phyloP scores from a whole-genome alignment of 148 eudicot genomes.

The Euryodendron excelsum region DNA sequence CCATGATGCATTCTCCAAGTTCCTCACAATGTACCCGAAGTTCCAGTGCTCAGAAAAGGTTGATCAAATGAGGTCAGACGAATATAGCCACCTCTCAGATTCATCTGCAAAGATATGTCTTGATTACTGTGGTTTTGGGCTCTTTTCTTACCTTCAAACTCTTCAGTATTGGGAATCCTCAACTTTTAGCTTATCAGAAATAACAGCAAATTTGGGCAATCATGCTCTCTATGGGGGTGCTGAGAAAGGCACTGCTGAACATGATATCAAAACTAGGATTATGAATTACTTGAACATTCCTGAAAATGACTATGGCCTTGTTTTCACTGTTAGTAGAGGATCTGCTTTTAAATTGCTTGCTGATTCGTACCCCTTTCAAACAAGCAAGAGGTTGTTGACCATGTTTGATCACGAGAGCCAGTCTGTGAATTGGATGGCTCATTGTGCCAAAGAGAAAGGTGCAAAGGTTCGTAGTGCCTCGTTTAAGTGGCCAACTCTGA shows the following conservation, averaged over 20 bases:
- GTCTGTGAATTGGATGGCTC: slow-evolving; percentile 91
- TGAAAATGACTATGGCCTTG: slow-evolving; percentile 88
- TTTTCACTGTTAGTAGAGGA: slow-evolving; percentile 91
- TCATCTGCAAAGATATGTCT: slow-evolving; percentile 73
- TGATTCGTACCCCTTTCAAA: slow-evolving; percentile 85
- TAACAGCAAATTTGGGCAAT: slow-evolving; percentile 81
- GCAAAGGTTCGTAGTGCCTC: slow-evolving; percentile 77
- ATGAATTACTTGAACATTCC: slow-evolving; percentile 93
- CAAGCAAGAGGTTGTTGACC: slow-evolving; percentile 75
- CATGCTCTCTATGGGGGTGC: slow-evolving; percentile 90
- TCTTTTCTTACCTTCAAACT: slow-evolving; percentile 80
- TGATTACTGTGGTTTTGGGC: slow-evolving; percentile 93
- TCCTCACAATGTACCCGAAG: slow-evolving; percentile 80
- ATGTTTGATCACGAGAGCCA: slow-evolving; percentile 99
- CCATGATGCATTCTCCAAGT: slow-evolving; percentile 64
- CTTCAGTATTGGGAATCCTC: slow-evolving; percentile 78
- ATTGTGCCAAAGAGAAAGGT: slow-evolving; percentile 78
- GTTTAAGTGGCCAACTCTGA: slow-evolving; percentile 89
- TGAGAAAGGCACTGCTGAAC: slow-evolving; percentile 78
- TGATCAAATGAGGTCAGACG: slow-evolving; percentile 78
- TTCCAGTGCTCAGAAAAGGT: slow-evolving; percentile 69
- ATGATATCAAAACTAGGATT: slow-evolving; percentile 73
- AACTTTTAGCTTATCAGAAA: slow-evolving; percentile 82
- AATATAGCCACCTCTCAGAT: slow-evolving; percentile 61
- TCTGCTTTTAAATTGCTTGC: slow-evolving; percentile 90